phyloP scores from a whole-genome alignment of 78 protist species.

The Protostelium mycophagum region DNA sequence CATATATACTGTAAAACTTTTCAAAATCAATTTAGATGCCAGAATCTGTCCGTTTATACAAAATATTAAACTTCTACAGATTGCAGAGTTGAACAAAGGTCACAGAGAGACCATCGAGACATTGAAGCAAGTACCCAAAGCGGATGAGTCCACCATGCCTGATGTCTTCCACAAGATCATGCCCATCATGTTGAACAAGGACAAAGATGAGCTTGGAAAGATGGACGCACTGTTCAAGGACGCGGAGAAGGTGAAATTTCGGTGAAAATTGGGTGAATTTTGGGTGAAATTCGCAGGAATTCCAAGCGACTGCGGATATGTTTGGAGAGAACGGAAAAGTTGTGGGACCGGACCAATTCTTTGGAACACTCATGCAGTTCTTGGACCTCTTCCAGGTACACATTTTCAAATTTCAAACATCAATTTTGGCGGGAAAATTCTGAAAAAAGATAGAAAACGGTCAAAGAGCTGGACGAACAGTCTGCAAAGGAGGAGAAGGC shows the following conservation, averaged over 20 bases:
- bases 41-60: no score
- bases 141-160: not conserved
- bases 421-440: not conserved
- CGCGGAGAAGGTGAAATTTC: not conserved
- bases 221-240: not conserved
- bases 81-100: not conserved
- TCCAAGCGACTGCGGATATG: not conserved
- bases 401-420: no score
- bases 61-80: no score
- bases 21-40: no score
- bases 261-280: no score
- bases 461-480: not conserved
- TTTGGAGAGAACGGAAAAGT: conserved; percentile 1
- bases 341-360: not conserved
- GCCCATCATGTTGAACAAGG: not conserved
- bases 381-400: not conserved
- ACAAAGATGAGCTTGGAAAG: not conserved
- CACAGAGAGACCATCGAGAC: not conserved
- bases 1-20: no score
- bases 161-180: not conserved
- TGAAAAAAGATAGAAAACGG: not conserved
- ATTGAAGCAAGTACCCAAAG: not conserved
- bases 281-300: not conserved
- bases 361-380: not conserved
- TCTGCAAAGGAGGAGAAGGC: not conserved